Evolutionary conservation across 306 rosid species (phyloP).

Genomic region (Trifolium fragiferum): DNA sequence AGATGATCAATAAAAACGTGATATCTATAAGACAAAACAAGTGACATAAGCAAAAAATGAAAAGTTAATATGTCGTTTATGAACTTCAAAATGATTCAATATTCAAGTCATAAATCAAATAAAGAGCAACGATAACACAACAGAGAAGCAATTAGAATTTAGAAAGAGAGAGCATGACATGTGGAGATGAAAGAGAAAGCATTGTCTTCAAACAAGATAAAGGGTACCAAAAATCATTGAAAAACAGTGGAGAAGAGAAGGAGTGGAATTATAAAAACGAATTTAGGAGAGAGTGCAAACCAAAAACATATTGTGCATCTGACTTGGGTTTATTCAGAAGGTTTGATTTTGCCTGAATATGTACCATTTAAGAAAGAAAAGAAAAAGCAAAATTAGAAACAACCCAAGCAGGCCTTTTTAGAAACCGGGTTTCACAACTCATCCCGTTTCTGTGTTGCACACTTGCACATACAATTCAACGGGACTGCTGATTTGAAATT

Average conservation of each 20-base stretch:
- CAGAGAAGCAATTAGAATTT: background rate
- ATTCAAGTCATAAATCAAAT: background rate
- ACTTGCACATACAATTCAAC: background rate
- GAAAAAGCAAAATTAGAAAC: background rate
- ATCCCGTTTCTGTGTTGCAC: background rate
- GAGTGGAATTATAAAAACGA: background rate
- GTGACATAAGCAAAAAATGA: background rate
- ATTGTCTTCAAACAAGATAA: slow-evolving; percentile 2
- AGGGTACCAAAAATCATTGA: background rate
- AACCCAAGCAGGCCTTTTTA: background rate
- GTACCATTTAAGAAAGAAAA: background rate
- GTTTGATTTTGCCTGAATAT: background rate
- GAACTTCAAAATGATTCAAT: background rate
- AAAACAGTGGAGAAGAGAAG: background rate
- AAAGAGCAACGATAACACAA: background rate
- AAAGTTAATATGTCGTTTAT: background rate
- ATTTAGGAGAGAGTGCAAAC: background rate
- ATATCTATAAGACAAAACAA: background rate
- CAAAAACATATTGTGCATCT: background rate
- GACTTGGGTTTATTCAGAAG: slow-evolving; percentile 6
- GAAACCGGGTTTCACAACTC: background rate
- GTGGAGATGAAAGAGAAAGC: background rate
- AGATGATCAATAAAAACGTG: background rate
- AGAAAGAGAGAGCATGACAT: background rate
- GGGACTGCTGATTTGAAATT: background rate